phyloP scores from a whole-genome alignment of 495 filamentous ascomycete genomes.

The Zalerion maritima region DNA sequence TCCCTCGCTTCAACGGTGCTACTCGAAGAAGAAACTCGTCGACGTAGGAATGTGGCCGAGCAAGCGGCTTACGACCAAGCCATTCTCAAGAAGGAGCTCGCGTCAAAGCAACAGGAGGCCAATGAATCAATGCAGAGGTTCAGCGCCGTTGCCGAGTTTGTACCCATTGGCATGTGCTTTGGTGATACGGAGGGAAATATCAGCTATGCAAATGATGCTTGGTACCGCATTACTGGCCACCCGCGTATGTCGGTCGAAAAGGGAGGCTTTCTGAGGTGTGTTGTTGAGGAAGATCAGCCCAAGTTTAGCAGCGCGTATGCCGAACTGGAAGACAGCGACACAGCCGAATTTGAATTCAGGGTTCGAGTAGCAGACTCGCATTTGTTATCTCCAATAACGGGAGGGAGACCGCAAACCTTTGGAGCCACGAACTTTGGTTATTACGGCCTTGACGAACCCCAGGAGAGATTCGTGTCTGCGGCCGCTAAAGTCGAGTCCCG shows the following conservation, averaged over 20 bases:
- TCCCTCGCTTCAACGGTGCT: conserved; percentile 49
- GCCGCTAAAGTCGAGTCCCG: conserved; percentile 27
- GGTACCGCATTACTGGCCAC: conserved; percentile 28
- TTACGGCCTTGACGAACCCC: conserved; percentile 13
- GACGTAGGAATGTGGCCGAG: conserved; percentile 42
- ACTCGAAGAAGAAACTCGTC: conserved; percentile 48
- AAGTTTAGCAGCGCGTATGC: conserved; percentile 18
- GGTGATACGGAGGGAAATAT: conserved; percentile 42
- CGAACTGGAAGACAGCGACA: conserved; percentile 17
- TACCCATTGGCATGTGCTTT: conserved; percentile 54
- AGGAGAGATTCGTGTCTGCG: conserved; percentile 23
- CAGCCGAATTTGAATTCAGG: conserved; percentile 27
- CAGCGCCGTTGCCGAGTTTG: conserved; percentile 51
- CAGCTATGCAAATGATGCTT: conserved; percentile 52
- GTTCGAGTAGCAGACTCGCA: conserved; percentile 12
- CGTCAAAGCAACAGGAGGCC: conserved; percentile 42
- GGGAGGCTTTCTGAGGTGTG: conserved; percentile 21
- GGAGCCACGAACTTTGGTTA: conserved; percentile 24
- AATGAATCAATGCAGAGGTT: conserved; percentile 50
- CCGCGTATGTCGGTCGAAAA: conserved; percentile 13
- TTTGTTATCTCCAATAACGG: too few species aligned
- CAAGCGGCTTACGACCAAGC: conserved; percentile 45
- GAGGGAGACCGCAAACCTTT: conserved; percentile 21
- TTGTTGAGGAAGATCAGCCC: conserved; percentile 24
- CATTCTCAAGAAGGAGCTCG: conserved; percentile 45